Conservation (phyloP, 2,329 filamentous ascomycete genomes). For the Colletotrichum caudatum region DNA sequence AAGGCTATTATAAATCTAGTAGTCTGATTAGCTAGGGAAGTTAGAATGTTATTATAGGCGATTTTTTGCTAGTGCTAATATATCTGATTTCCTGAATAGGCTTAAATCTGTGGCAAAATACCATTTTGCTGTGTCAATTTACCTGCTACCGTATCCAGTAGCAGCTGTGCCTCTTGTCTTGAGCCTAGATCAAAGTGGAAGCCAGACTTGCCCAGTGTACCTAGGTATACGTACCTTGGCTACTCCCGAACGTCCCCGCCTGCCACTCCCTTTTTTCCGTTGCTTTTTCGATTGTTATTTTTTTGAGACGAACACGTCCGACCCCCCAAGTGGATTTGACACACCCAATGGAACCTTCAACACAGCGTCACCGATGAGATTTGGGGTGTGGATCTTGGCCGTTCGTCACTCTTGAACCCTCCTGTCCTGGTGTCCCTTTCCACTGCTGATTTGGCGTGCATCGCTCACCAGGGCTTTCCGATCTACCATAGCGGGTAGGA, state of each 20-base stretch:
- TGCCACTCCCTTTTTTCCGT: background rate
- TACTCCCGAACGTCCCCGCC: background rate
- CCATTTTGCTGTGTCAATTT: too few species aligned
- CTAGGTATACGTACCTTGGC: background rate
- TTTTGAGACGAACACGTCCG: slow-evolving; percentile 30
- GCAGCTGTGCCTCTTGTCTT: too few species aligned
- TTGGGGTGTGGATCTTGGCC: background rate
- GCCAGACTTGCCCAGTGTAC: too few species aligned
- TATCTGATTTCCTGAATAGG: too few species aligned
- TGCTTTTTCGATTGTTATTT: background rate
- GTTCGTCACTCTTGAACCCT: slow-evolving; percentile 3
- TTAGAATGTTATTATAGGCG: too few species aligned
- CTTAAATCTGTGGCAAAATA: too few species aligned
- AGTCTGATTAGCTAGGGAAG: too few species aligned
- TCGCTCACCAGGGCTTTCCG: background rate
- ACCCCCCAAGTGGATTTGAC: slow-evolving; percentile 2
- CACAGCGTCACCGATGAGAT: slow-evolving; percentile 25
- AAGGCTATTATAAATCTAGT: too few species aligned
- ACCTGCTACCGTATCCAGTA: too few species aligned
- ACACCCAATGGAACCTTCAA: slow-evolving; percentile 11
- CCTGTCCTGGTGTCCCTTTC: background rate
- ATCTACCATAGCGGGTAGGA: slow-evolving; percentile 1
- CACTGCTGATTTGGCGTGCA: background rate
- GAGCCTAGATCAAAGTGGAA: too few species aligned
- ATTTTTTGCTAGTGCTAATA: too few species aligned